Base-by-base conservation (phyloP, 2,329 filamentous ascomycete species). In the Arthrocladium fulminans region DNA sequence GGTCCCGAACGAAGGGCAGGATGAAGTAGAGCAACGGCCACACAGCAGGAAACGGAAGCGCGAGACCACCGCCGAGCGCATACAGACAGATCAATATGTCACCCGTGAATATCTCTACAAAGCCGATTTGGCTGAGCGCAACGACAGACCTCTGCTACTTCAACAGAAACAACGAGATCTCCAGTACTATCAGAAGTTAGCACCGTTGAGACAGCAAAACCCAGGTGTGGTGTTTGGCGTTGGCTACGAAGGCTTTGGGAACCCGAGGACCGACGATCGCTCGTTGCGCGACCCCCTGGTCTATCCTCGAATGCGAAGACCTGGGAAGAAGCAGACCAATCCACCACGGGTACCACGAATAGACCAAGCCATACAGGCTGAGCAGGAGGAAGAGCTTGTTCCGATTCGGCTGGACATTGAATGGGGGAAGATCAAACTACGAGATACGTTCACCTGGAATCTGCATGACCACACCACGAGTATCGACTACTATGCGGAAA, bases 401-500 rank as follows among this genome's bases (percentile, higher is more conserved):
- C 92, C 92, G 2, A 78, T 98, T 56, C 80, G 92, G 41, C 70
- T 98, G 47, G 92, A 98, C 60, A 86, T 97, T 43, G 92, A 98
- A 61, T 86, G 86, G 77, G 90, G 97, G 57, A 95, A 94, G 70
- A 80, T 97, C 59, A 92, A 92, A 67, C 75, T 98, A 52, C 85
- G 92, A 64, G 92, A 98, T 66, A 97, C 92, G 1, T 96, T 98
- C 58, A 97, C 92, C 2, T 98, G 90, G 89, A 98, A 98, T 65
- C 75, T 97, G 29, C 87, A 96, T 68, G 92, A 98, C 64, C 83
- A 89, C 50, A 76, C 92, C 10, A 79, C 94, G 2, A 76, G 80
- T 19, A 79, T 83, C 17, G 84, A 94, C 49, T 67, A 92, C 9
- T 97, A 97, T 64, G 86, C 89, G 1, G 81, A 87, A 50, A 88